A percentile compares a stretch with the other conserved stretches of the same genome.
Conservation (phyloP, 2,329 filamentous ascomycete species). For the Phaeosphaeria sp. region DNA sequence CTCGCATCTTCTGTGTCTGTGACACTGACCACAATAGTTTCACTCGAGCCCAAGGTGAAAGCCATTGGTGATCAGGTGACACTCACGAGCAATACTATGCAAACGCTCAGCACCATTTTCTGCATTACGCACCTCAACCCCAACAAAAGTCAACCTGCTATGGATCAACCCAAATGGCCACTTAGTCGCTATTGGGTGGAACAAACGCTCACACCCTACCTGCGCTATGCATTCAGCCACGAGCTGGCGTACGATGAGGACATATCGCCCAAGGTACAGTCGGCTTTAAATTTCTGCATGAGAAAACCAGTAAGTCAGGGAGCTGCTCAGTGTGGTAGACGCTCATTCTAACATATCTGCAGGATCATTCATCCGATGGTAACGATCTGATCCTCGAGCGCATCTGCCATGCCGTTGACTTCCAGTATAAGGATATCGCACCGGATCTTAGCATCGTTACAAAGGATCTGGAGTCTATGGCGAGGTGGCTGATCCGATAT, state of each 20-base stretch:
- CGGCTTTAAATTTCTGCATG: constrained; percentile 6
- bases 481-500: constrained; percentile 15
- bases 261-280: constrained; percentile 4
- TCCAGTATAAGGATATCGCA: constrained; percentile 5
- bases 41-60: too few relatives aligned
- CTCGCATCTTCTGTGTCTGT: too few relatives aligned
- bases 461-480: constrained; percentile 13
- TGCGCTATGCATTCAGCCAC: constrained; percentile 16
- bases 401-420: constrained; percentile 17
- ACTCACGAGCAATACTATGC: too few relatives aligned
- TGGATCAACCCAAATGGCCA: constrained; percentile 5
- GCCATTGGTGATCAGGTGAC: too few relatives aligned
- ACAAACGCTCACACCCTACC: constrained; percentile 15
- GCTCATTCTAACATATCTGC: background rate
- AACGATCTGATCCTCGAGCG: constrained; percentile 19
- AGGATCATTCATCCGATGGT: constrained; percentile 11
- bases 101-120: too few relatives aligned
- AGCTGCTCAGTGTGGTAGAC: background rate
- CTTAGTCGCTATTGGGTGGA: constrained; percentile 14
- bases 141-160: background rate
- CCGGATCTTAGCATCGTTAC: constrained; percentile 9
- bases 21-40: too few relatives aligned
- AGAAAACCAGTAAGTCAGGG: constrained; percentile 5
- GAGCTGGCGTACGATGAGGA: constrained; percentile 6
- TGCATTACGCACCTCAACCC: too few relatives aligned